Conservation (phyloP, 345 rosid species). For the Lepidium didymum region DNA sequence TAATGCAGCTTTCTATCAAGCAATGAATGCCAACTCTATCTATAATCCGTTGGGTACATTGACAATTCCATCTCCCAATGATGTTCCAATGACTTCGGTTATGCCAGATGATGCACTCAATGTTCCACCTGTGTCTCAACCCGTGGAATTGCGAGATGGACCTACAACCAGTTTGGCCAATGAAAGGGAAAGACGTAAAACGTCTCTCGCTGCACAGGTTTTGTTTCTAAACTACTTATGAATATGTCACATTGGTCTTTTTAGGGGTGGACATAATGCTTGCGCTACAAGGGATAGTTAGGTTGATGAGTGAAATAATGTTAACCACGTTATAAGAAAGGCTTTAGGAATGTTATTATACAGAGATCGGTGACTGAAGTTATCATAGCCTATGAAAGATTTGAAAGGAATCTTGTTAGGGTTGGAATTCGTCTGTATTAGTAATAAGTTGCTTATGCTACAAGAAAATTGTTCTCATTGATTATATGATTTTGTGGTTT, state of each 20-base stretch:
- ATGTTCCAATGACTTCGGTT: neutral
- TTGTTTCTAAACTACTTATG: neutral
- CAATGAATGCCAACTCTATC: neutral
- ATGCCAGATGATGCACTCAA: neutral
- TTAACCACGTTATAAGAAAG: neutral
- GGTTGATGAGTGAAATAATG: neutral
- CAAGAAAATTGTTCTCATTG: neutral
- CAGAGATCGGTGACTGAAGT: neutral
- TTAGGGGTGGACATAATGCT: neutral
- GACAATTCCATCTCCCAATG: neutral
- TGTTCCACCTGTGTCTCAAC: neutral
- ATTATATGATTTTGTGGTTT: neutral
- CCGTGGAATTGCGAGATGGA: neutral
- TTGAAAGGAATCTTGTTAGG: neutral
- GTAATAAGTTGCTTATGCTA: neutral
- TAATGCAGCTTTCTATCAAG: conserved; percentile 5
- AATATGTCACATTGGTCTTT: too few relatives aligned
- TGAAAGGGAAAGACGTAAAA: neutral
- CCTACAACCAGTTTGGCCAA: neutral
- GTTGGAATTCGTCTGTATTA: neutral
- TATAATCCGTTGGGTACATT: neutral
- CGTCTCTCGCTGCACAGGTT: neutral
- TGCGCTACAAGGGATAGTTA: neutral
- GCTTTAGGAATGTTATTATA: neutral
- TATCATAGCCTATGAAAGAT: neutral